Conservation (phyloP, 306 rosid species). For the Canavalia ensiformis region DNA sequence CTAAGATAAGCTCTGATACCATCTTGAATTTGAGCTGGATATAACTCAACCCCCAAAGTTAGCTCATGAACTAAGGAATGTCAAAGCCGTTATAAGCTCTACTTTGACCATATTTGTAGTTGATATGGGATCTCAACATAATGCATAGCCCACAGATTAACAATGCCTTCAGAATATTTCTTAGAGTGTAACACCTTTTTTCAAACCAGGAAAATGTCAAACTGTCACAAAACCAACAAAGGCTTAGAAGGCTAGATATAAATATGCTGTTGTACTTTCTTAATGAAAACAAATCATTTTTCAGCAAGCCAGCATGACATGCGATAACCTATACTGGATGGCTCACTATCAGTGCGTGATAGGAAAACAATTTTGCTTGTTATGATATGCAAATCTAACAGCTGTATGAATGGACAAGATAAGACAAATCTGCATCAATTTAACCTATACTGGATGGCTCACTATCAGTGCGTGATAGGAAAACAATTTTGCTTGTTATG, state of each 20-base stretch:
- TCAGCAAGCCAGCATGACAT: slow-evolving; percentile 18
- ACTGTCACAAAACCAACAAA: slow-evolving; percentile 25
- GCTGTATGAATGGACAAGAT: slow-evolving; percentile 22
- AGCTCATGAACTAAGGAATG: too few relatives aligned
- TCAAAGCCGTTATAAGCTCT: too few relatives aligned
- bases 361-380: slow-evolving; percentile 2
- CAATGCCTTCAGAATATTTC: neutral
- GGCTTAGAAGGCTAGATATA: neutral
- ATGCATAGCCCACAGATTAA: slow-evolving; percentile 16
- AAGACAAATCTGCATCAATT: slow-evolving; percentile 14
- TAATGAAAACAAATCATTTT: slow-evolving; percentile 19
- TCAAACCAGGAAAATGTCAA: slow-evolving; percentile 19
- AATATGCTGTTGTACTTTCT: neutral
- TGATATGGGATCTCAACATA: neutral
- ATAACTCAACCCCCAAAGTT: too few relatives aligned
- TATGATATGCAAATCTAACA: slow-evolving; percentile 31
- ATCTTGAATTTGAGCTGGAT: too few relatives aligned
- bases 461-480: slow-evolving; percentile 29
- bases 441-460: too few relatives aligned
- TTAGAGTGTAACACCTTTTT: neutral
- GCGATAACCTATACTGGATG: slow-evolving; percentile 18
- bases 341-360: slow-evolving; percentile 33
- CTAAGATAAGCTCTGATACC: too few relatives aligned
- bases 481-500: neutral
- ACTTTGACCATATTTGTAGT: too few relatives aligned